Evolutionary conservation across 371 early-diverging fungal genomes (phyloP).

Genomic region (Rhizopus sp.): DNA sequence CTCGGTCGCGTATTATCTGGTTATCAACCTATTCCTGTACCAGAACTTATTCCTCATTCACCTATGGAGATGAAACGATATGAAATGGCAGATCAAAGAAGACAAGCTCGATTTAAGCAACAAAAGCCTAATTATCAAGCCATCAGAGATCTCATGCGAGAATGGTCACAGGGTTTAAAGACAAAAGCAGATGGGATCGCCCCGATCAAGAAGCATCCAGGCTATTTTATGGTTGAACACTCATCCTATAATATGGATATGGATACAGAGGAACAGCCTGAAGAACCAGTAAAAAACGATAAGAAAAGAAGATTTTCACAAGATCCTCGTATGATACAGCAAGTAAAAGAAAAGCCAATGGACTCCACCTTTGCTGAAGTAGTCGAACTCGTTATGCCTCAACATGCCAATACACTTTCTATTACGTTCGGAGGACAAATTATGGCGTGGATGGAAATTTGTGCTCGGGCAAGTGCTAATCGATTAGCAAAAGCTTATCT

Average conservation of each 20-base stretch:
- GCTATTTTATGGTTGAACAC: conserved; percentile 10
- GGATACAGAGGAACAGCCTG: conserved; percentile 4
- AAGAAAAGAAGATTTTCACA: conserved; percentile 41
- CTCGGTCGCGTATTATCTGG: conserved; percentile 37
- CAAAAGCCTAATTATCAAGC: conserved; percentile 12
- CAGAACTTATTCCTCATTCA: conserved; percentile 45
- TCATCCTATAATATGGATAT: conserved; percentile 10
- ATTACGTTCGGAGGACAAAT: conserved; percentile 85
- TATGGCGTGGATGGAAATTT: conserved; percentile 77
- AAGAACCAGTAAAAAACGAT: conserved; percentile 10
- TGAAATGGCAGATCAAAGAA: conserved; percentile 61
- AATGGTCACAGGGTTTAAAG: conserved; percentile 45
- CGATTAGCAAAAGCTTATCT: conserved; percentile 59
- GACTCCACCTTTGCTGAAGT: conserved; percentile 65
- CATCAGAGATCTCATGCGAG: conserved; percentile 37
- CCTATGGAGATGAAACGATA: conserved; percentile 51
- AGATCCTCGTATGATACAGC: conserved; percentile 40
- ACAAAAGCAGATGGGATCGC: conserved; percentile 36
- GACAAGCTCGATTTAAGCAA: conserved; percentile 35
- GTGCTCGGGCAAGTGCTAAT: conserved; percentile 67
- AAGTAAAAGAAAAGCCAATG: conserved; percentile 37
- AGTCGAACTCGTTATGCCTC: conserved; percentile 72
- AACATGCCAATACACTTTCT: conserved; percentile 71
- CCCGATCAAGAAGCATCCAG: conserved; percentile 41
- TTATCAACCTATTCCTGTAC: conserved; percentile 46